Percentiles rank a stretch among this genome's conserved stretches.
These are phyloP conservation scores for Filobasidium wieringae DNA, from an alignment of 768 basidiomycete genomes.

Conservation along the genomic window DNA sequence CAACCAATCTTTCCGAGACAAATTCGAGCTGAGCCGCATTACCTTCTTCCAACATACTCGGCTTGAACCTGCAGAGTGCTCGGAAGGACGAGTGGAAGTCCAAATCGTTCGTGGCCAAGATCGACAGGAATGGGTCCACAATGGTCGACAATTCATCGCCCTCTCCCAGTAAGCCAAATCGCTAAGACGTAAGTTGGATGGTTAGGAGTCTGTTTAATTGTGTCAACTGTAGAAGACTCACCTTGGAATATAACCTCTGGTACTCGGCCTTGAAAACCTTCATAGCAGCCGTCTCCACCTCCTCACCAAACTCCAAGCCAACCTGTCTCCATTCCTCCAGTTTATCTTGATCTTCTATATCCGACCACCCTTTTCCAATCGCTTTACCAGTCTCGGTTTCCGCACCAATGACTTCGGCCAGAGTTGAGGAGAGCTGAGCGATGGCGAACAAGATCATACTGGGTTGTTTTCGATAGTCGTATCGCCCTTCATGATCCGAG, in stretches of 20 bases:
- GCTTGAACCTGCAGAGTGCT: slow-evolving; percentile 53
- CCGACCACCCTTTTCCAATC: slow-evolving; percentile 51
- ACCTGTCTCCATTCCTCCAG: slow-evolving; percentile 51
- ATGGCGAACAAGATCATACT: slow-evolving; percentile 56
- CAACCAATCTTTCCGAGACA: slow-evolving; percentile 21
- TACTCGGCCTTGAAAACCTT: slow-evolving; percentile 56
- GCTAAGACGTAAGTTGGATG: too few relatives aligned
- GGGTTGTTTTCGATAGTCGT: slow-evolving; percentile 52
- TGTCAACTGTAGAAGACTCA: not conserved
- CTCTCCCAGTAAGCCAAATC: slow-evolving; percentile 39
- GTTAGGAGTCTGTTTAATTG: too few relatives aligned
- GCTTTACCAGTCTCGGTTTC: slow-evolving; percentile 50
- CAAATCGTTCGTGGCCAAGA: slow-evolving; percentile 61
- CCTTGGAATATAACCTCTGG: slow-evolving; percentile 43
- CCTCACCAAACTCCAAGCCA: slow-evolving; percentile 46
- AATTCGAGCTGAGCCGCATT: not conserved
- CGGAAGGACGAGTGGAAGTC: slow-evolving; percentile 86
- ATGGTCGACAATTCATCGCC: slow-evolving; percentile 52
- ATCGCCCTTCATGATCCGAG: slow-evolving; percentile 63
- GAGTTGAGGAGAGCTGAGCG: slow-evolving; percentile 49
- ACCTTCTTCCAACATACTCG: slow-evolving; percentile 25
- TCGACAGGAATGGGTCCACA: slow-evolving; percentile 56
- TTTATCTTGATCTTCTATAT: slow-evolving; percentile 46
- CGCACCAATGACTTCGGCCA: slow-evolving; percentile 75
- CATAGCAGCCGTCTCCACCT: slow-evolving; percentile 54